phyloP scores from a whole-genome alignment of 257 asterid species.

The Solanum boliviense region DNA sequence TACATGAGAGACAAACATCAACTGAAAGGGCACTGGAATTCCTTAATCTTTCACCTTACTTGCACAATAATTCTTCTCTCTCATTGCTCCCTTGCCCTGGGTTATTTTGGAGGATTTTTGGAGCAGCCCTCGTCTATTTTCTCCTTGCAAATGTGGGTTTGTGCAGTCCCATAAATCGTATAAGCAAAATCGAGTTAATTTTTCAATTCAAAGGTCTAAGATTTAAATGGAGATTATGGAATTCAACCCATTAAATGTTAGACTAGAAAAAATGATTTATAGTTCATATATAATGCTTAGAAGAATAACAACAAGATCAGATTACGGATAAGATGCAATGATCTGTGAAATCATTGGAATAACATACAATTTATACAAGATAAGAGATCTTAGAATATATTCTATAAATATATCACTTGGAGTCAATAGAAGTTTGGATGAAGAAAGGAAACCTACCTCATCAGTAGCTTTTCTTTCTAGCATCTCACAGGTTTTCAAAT shows the following conservation, averaged over 20 bases:
- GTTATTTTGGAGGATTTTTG: not conserved
- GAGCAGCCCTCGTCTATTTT: not conserved
- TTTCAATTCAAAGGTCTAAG: not conserved
- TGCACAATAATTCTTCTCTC: not conserved
- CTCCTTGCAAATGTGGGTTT: no score
- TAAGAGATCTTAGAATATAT: not conserved
- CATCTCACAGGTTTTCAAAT: not conserved
- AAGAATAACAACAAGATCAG: not conserved
- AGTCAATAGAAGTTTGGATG: not conserved
- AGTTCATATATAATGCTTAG: not conserved
- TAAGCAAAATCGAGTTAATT: not conserved
- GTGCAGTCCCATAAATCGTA: not conserved
- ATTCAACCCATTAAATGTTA: not conserved
- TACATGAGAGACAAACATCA: not conserved
- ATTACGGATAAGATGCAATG: not conserved
- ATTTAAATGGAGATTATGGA: not conserved
- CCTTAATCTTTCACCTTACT: not conserved
- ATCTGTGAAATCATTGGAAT: not conserved
- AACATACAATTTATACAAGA: not conserved
- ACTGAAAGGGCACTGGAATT: not conserved
- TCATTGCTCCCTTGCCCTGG: not conserved
- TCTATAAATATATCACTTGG: not conserved
- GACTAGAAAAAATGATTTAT: not conserved
- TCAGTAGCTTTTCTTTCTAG: not conserved
- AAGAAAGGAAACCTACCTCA: not conserved